phyloP scores from a whole-genome alignment of 108 stramenopile species.

The Chaetoceros muelleri region DNA sequence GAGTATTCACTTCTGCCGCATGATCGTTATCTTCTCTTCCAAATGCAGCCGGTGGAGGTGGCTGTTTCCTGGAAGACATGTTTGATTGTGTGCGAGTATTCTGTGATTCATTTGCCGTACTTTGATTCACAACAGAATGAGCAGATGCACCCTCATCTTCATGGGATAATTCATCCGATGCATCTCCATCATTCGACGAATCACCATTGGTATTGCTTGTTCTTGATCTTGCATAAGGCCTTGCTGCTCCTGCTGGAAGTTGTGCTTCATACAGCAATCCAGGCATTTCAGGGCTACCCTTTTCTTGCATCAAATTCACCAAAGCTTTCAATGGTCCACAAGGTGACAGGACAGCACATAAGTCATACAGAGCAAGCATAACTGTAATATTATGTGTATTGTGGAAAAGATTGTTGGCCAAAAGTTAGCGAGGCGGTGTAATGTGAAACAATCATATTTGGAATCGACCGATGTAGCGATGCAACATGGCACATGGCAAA shows the following conservation, averaged over 20 bases:
- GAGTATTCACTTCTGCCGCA: background rate
- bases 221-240: constrained; percentile 11
- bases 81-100: background rate
- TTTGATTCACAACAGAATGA: background rate
- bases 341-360: constrained; percentile 91
- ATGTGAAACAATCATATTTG: too few species aligned
- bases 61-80: too few species aligned
- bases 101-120: constrained; percentile 1
- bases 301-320: constrained; percentile 74
- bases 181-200: background rate
- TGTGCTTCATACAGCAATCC: constrained; percentile 93
- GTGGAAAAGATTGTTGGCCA: too few species aligned
- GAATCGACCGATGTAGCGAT: too few species aligned
- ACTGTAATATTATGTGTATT: too few species aligned
- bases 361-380: constrained; percentile 91
- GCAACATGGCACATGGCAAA: too few species aligned
- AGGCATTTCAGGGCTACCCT: constrained; percentile 85
- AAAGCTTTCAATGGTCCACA: constrained; percentile 91
- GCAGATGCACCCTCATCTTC: background rate
- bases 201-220: background rate
- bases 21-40: too few species aligned
- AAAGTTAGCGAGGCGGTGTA: too few species aligned
- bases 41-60: too few species aligned
- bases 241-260: constrained; percentile 35
- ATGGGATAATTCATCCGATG: background rate